Base-by-base conservation (phyloP, 148 eudicot genomes). In the Gaultheria prostrata region DNA sequence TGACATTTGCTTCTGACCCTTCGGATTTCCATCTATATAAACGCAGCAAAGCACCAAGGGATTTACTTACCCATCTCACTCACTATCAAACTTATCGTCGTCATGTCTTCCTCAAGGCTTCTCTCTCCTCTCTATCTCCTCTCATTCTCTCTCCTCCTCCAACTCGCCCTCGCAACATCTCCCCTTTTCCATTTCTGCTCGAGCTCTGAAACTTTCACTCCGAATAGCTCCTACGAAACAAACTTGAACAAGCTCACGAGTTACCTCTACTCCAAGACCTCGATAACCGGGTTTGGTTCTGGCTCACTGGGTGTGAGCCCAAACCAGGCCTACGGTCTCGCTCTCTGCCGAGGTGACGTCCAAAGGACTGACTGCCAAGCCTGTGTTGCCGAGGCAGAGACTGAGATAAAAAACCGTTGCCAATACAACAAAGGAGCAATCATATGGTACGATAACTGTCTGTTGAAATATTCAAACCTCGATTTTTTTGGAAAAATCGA, bases 381-480 rank as follows among this genome's bases (percentile, higher is more conserved):
- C 2, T 91, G 92, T 50, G 87, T 86, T 2, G 30, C 49, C 2
- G 54, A 88, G 51, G 89, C 91, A 0, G 45, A 84, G 20, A 26
- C 32, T 12, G 80, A 85, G 57, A 82, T 84, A 11, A 82, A 57
- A 4, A 74, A 51, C 10, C 84, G 59, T 11, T 88, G 92, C 46
- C 87, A 87, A 2, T 2, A 63, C 15, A 84, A 82, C 77, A 88
- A 86, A 69, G 87, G 83, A 6, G 90, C 83, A 6, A 59, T 85
- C 63, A 79, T 89, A 39, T 91, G 92, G 92, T 88, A 88, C 56
- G 91, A 90, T 75, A n/a, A 87, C 24, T 90, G 92, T 61, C 39
- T 88, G 35, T 32, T 87, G 14, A 89, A 85, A 33, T 90, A 90
- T 77, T 79, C 88, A 3, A 50, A 84, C 82, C 1, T 1, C 7